Evolutionary conservation across 257 asterid genomes (phyloP), one percentile per base, ranked within the genome.

Genomic region (Verbena officinalis): DNA sequence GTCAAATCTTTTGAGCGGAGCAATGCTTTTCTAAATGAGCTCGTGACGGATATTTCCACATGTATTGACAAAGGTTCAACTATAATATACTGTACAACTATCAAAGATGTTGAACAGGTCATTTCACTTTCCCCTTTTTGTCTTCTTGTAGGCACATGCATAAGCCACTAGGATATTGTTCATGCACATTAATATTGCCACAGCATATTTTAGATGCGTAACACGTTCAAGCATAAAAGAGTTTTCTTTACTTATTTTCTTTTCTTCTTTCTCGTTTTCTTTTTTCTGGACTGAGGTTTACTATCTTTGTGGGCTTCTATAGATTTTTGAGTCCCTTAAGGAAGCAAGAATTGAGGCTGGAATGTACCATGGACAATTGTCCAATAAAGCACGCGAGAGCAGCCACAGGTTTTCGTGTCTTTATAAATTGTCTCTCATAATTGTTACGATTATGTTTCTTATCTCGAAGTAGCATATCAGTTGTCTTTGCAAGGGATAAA

Each of bases 21-120:
- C 43, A 72, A 43, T 19, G 66, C 81, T 67, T 87, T 89, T 82
- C 44, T 89, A 70, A 63, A 73, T 50, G 89, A 85, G 66, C 83
- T 92, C 72, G 84, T 89, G 73, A 76, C 59, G 57, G 91, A 87
- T 70, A 75, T 89, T 60, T 76, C 82, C 36, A 56, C 80, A 52
- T 80, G 70, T 70, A 85, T 73, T 27, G 73, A 77, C 70, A 79
- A 76, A 53, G 78, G 76, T 76, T 92, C 98, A 56, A 74, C 87
- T 17, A 84, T 92, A 74, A 75, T 92, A 74, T 92, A 92, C 71
- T 92, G 98, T 62, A 89, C 95, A 20, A 85, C 97, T n/a, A 77
- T 92, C 79, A 92, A 82, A 77, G 95, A 87, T 80, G 89, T 79
- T 39, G 95, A 89, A 77, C 90, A 80, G 89, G 98, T 92, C 50